A percentile compares a stretch with the other conserved stretches of the same genome.
phyloP scores from a whole-genome alignment of 495 filamentous ascomycete species.

The Penicillium odoratum region DNA sequence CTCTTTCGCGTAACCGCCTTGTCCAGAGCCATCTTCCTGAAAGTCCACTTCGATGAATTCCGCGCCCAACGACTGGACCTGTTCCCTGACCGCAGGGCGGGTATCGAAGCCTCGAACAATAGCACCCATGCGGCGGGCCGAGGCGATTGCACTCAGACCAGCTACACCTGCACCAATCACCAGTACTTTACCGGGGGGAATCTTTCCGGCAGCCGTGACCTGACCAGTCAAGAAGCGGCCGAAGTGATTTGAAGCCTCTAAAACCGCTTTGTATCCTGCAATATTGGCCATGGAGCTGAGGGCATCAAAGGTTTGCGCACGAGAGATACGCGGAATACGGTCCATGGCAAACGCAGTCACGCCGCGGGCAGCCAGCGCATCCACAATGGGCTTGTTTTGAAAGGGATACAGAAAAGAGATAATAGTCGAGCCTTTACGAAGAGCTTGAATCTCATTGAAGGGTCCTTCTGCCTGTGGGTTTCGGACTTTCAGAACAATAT shows the following conservation, averaged over 20 bases:
- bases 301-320: conserved; percentile 80
- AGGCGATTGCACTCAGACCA: conserved; percentile 77
- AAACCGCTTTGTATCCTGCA: conserved; percentile 80
- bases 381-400: conserved; percentile 69
- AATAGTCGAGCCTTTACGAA: conserved; percentile 63
- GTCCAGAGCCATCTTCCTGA: conserved; percentile 78
- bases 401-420: conserved; percentile 75
- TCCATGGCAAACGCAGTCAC: conserved; percentile 80
- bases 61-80: conserved; percentile 80
- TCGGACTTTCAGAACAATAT: conserved; percentile 79
- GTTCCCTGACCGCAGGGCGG: conserved; percentile 72
- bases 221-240: conserved; percentile 81
- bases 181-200: conserved; percentile 78
- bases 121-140: conserved; percentile 75
- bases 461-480: conserved; percentile 55
- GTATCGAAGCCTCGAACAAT: conserved; percentile 85
- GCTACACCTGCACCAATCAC: conserved; percentile 84
- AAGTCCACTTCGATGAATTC: conserved; percentile 84
- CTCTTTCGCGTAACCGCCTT: conserved; percentile 80
- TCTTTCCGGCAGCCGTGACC: conserved; percentile 79
- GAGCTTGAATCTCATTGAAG: conserved; percentile 58
- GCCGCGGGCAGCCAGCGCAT: conserved; percentile 61
- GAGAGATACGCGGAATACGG: conserved; percentile 77
- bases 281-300: conserved; percentile 81
- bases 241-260: conserved; percentile 81